phyloP scores from a whole-genome alignment of 345 rosid species.

The Euclidium syriacum region DNA sequence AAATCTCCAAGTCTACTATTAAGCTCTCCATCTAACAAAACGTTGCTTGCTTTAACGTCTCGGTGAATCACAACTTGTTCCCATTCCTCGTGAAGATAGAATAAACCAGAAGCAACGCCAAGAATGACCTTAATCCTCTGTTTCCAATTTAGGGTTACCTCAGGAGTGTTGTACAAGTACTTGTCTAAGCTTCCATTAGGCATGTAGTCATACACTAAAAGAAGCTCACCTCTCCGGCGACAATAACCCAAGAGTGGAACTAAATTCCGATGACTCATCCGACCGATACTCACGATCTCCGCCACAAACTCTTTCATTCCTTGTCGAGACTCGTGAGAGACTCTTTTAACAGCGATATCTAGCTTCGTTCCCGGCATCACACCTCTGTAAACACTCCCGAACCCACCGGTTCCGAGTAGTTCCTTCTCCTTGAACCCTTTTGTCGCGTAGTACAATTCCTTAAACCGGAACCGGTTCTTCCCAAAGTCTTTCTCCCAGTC shows the following conservation, averaged over 20 bases:
- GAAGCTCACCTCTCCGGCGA: no score
- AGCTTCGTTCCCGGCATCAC: constrained; percentile 34
- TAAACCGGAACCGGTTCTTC: constrained; percentile 53
- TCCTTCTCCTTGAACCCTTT: constrained; percentile 44
- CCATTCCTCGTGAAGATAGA: constrained; percentile 72
- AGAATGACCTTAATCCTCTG: constrained; percentile 55
- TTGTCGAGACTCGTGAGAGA: no score
- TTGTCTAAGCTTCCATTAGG: no score
- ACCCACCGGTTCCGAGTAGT: constrained; percentile 67
- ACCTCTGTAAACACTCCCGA: constrained; percentile 63
- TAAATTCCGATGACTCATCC: no score
- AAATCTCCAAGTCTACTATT: no score
- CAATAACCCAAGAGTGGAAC: no score
- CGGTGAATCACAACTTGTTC: no score
- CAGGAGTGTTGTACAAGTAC: no score
- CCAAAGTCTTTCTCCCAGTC: constrained; percentile 63
- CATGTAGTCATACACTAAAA: no score
- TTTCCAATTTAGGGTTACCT: constrained; percentile 46
- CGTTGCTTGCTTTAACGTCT: constrained; percentile 70
- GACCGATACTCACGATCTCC: no score
- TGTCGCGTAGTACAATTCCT: constrained; percentile 59
- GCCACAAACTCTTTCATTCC: no score
- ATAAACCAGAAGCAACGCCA: constrained; percentile 60
- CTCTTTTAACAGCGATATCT: no score
- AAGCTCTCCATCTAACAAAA: constrained; percentile 49